Conservation (phyloP, 2,329 filamentous ascomycete species). For the Metarhizium rileyi region DNA sequence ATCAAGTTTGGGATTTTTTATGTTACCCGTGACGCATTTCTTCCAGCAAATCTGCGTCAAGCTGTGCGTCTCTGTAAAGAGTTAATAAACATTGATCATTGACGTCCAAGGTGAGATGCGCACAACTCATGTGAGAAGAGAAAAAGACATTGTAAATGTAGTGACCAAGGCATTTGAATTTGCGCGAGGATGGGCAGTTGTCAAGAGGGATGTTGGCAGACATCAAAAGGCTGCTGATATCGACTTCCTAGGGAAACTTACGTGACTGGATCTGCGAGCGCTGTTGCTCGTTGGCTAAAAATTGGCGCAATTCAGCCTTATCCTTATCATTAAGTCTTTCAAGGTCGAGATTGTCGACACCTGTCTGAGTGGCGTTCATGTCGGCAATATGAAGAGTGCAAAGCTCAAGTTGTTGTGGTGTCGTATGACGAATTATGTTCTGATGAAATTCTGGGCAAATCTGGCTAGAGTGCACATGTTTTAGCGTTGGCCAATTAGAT, state of each 20-base stretch:
- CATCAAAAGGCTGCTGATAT: neutral
- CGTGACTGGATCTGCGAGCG: slow-evolving; percentile 59
- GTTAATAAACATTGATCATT: neutral
- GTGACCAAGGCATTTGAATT: neutral
- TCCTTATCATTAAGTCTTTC: slow-evolving; percentile 70
- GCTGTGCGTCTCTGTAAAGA: slow-evolving; percentile 38
- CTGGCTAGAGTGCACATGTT: too few species aligned
- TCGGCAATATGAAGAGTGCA: slow-evolving; percentile 1
- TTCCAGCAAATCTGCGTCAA: slow-evolving; percentile 78
- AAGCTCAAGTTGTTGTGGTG: slow-evolving; percentile 1
- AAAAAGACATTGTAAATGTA: neutral
- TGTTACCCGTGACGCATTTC: slow-evolving; percentile 74
- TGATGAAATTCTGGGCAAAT: neutral
- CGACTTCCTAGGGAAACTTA: slow-evolving; percentile 28
- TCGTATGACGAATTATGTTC: neutral
- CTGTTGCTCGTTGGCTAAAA: slow-evolving; percentile 75
- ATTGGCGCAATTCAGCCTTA: slow-evolving; percentile 79
- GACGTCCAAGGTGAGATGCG: neutral
- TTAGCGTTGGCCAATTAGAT: too few species aligned
- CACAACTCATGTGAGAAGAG: neutral
- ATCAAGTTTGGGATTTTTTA: slow-evolving; percentile 65
- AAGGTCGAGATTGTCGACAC: slow-evolving; percentile 50
- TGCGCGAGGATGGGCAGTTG: neutral
- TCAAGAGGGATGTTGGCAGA: neutral
- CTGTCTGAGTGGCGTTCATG: slow-evolving; percentile 27